These are phyloP conservation scores for Coprinellus aureogranulatus DNA, from an alignment of 768 basidiomycete species.

Conservation along the genomic window DNA sequence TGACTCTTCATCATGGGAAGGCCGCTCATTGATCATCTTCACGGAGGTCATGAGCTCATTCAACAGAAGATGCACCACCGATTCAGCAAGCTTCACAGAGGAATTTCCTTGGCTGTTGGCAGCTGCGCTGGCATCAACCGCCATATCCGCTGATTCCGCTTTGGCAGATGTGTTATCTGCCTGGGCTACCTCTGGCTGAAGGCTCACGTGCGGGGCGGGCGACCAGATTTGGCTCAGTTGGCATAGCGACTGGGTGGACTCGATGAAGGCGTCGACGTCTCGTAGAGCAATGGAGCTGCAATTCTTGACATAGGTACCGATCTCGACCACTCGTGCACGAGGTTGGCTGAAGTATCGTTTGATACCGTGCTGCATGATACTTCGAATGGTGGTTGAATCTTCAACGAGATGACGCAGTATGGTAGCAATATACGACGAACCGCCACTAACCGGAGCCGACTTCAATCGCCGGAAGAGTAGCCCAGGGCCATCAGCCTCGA, in stretches of 20 bases:
- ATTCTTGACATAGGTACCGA: slow-evolving; percentile 68
- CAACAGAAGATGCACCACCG: slow-evolving; percentile 67
- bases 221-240: slow-evolving; percentile 67
- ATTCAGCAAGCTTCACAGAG: slow-evolving; percentile 45
- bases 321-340: slow-evolving; percentile 65
- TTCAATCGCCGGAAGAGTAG: slow-evolving; percentile 68
- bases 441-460: slow-evolving; percentile 57
- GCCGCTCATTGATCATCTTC: slow-evolving; percentile 41
- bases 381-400: slow-evolving; percentile 59
- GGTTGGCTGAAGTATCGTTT: slow-evolving; percentile 76
- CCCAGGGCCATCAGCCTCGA: slow-evolving; percentile 60
- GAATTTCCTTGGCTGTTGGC: not conserved
- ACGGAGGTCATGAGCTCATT: slow-evolving; percentile 64
- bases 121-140: slow-evolving; percentile 42
- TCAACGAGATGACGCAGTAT: slow-evolving; percentile 93
- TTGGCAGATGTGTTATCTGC: slow-evolving; percentile 17
- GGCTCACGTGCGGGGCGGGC: slow-evolving; percentile 52
- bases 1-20: not conserved
- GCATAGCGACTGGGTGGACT: slow-evolving; percentile 68
- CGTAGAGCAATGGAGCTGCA: slow-evolving; percentile 80
- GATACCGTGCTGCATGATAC: slow-evolving; percentile 80
- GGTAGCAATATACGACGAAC: slow-evolving; percentile 80
- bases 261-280: slow-evolving; percentile 73
- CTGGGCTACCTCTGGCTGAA: slow-evolving; percentile 42
- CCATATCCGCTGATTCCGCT: slow-evolving; percentile 49